Evolutionary conservation across 1,139 yeast species (phyloP), one percentile per base, ranked within the genome.

Genomic region (Saccharomyces pastorianus): DNA sequence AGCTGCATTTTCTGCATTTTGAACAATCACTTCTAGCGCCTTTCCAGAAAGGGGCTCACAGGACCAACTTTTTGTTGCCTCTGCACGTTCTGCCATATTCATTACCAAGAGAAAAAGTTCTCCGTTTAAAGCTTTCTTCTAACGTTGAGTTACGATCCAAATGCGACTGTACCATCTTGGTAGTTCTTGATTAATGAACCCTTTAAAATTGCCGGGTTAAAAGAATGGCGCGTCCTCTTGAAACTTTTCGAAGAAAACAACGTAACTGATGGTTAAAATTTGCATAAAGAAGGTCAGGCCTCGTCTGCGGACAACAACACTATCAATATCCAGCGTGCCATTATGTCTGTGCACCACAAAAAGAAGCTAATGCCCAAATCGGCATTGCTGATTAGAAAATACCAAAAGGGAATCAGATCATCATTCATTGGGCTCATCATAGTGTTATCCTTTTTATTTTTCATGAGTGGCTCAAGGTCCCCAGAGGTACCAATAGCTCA

Each of bases 331-430:
- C 11, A 28, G 23, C 42, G 48, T 28, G 26, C 31, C 25, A 51
- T 25, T 20, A 59, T 58, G 58, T 50, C 51, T 47, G 56, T 38
- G 26, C 54, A 56, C 25, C 58, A 59, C 27, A 62, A 59, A 59
- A 66, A 66, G 59, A 65, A 65, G 56, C 58, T 66, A 47, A 58
- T 60, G 64, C 70, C 71, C 7, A 66, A 66, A 50, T 67, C 71
- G 46, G 67, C 70, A 6, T 48, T 65, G 32, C 56, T 66, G 51
- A 61, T 65, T 27, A 65, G 58, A 50, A 65, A 64, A 52, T 65
- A 67, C 51, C 59, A 59, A 34, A 58, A 60, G 26, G 62, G 57
- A 6, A 59, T 67, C 28, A 59, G 66, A 31, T 47, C 58, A 11
- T 59, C 60, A 5, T 67, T 66, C 51, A 56, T 59, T 14, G 62